Conservation (phyloP, 2,329 filamentous ascomycete species). For the Stagonosporopsis rhizophila region DNA sequence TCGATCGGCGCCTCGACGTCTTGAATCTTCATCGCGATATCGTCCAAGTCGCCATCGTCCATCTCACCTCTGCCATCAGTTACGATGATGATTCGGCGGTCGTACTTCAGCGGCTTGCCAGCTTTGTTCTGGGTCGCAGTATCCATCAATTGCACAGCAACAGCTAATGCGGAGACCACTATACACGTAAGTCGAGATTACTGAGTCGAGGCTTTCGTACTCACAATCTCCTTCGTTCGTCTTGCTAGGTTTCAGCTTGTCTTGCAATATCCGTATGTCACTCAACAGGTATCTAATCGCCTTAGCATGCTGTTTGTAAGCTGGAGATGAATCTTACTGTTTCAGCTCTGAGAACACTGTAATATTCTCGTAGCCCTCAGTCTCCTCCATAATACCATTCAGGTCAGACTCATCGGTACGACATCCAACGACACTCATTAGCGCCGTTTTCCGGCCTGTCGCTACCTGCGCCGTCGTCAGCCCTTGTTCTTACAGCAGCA, state of each 20-base stretch:
- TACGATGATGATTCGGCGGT: constrained; percentile 72
- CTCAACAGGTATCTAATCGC: constrained; percentile 66
- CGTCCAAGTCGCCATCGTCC: constrained; percentile 72
- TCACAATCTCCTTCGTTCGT: constrained; percentile 76
- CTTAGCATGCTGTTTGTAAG: constrained; percentile 11
- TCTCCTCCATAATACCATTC: constrained; percentile 60
- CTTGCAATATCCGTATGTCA: constrained; percentile 70
- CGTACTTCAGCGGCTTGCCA: constrained; percentile 46
- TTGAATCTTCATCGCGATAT: constrained; percentile 77
- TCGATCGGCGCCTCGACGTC: constrained; percentile 71
- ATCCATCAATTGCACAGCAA: constrained; percentile 90
- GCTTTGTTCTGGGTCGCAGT: constrained; percentile 78
- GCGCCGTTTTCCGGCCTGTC: constrained; percentile 76
- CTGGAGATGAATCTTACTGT: constrained; percentile 59
- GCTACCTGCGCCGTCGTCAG: constrained; percentile 54
- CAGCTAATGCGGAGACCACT: constrained; percentile 81
- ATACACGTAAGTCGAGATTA: constrained; percentile 19
- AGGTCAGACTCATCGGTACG: constrained; percentile 68
- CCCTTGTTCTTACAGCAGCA: neutral
- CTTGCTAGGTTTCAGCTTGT: constrained; percentile 69
- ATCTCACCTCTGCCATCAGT: constrained; percentile 81
- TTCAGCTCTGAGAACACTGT: constrained; percentile 69
- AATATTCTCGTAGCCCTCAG: constrained; percentile 82
- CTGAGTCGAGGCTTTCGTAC: constrained; percentile 5
- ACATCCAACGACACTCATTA: constrained; percentile 80